Evolutionary conservation across 192 early-diverging fungal species (phyloP).

Genomic region (Entophlyctis helioformis): DNA sequence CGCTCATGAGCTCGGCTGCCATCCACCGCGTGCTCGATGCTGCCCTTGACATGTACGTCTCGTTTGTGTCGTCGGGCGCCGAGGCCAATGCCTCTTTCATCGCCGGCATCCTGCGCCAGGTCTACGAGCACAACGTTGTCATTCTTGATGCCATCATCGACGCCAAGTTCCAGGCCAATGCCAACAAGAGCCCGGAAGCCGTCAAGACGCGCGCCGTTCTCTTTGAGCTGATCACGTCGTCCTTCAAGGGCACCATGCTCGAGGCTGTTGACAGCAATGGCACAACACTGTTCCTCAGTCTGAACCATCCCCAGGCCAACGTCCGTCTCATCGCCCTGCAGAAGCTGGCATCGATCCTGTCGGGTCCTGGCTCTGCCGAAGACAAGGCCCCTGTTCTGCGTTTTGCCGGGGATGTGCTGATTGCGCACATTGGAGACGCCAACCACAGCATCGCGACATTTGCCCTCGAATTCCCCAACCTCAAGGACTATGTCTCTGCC

Average conservation of each 20-base stretch:
- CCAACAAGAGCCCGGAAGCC: too few relatives aligned
- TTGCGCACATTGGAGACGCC: conserved; percentile 40
- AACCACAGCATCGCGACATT: conserved; percentile 27
- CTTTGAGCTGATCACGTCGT: conserved; percentile 40
- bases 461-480: conserved; percentile 22
- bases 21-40: too few relatives aligned
- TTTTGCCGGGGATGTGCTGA: conserved; percentile 34
- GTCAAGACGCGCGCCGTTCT: too few relatives aligned
- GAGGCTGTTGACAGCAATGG: conserved; percentile 53
- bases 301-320: conserved; percentile 58
- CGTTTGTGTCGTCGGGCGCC: too few relatives aligned
- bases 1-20: too few relatives aligned
- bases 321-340: conserved; percentile 61
- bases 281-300: conserved; percentile 71
- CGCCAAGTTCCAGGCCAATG: too few relatives aligned
- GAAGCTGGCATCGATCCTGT: conserved; percentile 43
- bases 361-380: conserved; percentile 5
- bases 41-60: too few relatives aligned
- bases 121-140: too few relatives aligned
- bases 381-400: background rate
- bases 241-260: conserved; percentile 47
- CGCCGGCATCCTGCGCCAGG: conserved; percentile 35
- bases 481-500: too few relatives aligned
- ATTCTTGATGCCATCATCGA: too few relatives aligned
- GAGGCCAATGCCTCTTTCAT: conserved; percentile 19